Base-by-base conservation (phyloP, 2,329 filamentous ascomycete species). In the Trichoderma sp. region DNA sequence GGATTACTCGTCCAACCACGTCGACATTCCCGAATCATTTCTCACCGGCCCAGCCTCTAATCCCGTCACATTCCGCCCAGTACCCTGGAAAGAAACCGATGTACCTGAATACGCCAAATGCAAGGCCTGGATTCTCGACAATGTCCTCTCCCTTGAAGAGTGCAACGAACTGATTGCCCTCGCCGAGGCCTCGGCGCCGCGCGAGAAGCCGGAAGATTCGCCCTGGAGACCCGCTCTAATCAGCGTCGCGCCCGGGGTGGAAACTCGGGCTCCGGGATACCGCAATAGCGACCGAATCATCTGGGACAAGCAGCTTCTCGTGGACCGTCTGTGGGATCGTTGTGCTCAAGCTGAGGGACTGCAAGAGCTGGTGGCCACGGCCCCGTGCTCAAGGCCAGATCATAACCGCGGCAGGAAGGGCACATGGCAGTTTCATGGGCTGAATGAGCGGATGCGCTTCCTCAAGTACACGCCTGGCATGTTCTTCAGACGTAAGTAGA, bases 251-350 rank as follows among this genome's bases (percentile, higher is more conserved):
- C 82, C 83, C 5, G 93, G 93, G 3, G 85, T 82, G 75, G 91
- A 96, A 83, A 83, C 86, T 3, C 82, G 87, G 4, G 78, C 78
- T 1, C 85, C 88, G 1, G 87, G 90, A 9, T 90, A 90, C 66
- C 88, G 94, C 18, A 92, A 93, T 76, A 92, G 92, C 79, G 92
- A 92, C n/a, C 89, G 94, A 3, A 94, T 96, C 77, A 92, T 97
- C 78, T 94, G 91, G 89, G 93, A 97, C 80, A 84, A 88, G 16
- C 85, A 87, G 66, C 88, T 89, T 1, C 78, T 96, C 1, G 91
- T 90, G 0, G 87, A 89, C 29, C 88, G 90, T 27, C 79, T 97
- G 0, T 92, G 93, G 88, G 85, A 84, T 56, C 88, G 94, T 11
- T 89, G 92, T 81, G 65, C 81, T 79, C 77, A 81, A 66, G 81